These are phyloP conservation scores for Periglandula ipomoeae DNA, from an alignment of 2,329 filamentous ascomycete genomes.

Conservation along the genomic window DNA sequence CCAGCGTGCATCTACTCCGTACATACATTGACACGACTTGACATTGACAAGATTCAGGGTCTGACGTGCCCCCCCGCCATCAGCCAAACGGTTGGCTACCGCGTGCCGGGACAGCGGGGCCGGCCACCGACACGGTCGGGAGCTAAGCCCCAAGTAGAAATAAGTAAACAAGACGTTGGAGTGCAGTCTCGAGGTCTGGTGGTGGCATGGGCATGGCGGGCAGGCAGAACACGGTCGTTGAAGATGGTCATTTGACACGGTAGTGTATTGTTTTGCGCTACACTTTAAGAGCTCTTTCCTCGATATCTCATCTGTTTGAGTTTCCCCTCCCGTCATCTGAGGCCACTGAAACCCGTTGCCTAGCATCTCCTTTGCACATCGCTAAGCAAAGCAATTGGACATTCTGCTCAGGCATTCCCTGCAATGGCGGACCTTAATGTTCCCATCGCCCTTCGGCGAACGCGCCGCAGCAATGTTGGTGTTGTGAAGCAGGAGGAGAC, in stretches of 20 bases:
- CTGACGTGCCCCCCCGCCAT: neutral
- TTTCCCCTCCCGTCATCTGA: too few species aligned
- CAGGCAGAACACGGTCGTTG: neutral
- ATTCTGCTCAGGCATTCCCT: neutral
- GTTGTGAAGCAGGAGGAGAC: slow-evolving; percentile 17
- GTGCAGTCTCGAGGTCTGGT: neutral
- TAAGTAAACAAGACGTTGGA: slow-evolving; percentile 34
- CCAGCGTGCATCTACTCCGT: neutral
- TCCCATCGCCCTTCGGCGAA: slow-evolving; percentile 47
- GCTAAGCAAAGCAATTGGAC: neutral
- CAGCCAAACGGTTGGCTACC: slow-evolving; percentile 18
- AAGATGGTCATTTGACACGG: neutral
- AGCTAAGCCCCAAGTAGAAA: slow-evolving; percentile 32
- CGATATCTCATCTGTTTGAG: neutral
- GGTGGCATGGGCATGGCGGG: too few species aligned
- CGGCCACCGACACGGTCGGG: slow-evolving; percentile 11
- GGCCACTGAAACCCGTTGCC: too few species aligned
- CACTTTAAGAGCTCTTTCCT: neutral
- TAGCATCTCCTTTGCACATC: neutral
- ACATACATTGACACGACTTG: neutral
- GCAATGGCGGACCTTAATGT: slow-evolving; percentile 32
- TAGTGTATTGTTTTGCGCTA: neutral
- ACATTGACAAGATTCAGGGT: neutral
- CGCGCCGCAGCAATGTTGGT: slow-evolving; percentile 34
- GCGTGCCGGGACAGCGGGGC: slow-evolving; percentile 16